Evolutionary conservation across 805 yeast species (phyloP), one percentile per base, ranked within the genome.

Genomic region (Candida qinlingensis): DNA sequence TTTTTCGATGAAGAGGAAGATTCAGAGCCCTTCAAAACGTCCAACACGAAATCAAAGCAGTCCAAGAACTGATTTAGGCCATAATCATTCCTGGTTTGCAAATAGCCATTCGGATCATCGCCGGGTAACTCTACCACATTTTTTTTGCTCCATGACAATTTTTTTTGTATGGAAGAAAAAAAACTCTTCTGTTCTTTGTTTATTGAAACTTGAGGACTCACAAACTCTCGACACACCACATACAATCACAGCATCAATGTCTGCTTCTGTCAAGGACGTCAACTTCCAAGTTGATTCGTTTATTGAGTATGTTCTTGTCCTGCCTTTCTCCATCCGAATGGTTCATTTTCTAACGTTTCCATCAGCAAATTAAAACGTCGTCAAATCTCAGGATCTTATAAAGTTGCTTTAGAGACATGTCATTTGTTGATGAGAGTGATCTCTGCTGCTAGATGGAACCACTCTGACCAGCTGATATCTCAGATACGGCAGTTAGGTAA

Each of bases 401-500:
- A 74, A 13, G 87, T 89, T 41, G 97, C 98, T 0, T 72, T 88
- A 36, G 94, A 87, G 46, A 87, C 96, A 7, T 84, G 96, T 19
- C 96, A 89, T 57, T 71, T 92, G 44, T 67, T 94, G 53, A 85
- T 88, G 80, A 78, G 96, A 64, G 94, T 89, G 45, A 83, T 90
- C 25, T 88, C 97, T 0, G 86, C 86, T 10, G 87, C 94, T 1
- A 75, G 96, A 63, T 94, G 98, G 98, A 73, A 79, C 44, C 79
- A 80, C 49, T 79, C 88, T 9, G 83, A 79, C 50, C 89, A 87
- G 52, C 73, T 92, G 53, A 83, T 92, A 29, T 67, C 67, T 13
- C 80, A 85, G 50, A 80, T 92, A 55, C 80, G 95, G 58, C 72
- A 74, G 47, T 79, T 91, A 19, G 99, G 98, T 7, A 71, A 71